Conservation (phyloP, 108 stramenopile genomes). For the Nitzschia sp. region DNA sequence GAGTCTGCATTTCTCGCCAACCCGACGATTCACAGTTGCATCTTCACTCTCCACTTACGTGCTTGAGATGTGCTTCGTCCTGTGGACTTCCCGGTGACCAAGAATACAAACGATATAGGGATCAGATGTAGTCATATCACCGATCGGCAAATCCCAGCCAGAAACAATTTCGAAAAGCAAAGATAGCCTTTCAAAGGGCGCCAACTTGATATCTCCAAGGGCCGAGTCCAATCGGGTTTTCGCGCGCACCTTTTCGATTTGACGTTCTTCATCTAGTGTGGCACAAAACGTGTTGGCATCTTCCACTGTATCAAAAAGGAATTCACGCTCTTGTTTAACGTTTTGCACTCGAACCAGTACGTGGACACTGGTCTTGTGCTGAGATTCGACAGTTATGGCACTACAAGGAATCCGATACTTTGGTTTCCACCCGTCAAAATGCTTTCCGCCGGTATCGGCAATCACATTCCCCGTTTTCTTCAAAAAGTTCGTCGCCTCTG, state of each 20-base stretch:
- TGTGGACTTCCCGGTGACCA: constrained; percentile 54
- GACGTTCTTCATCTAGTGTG: constrained; percentile 43
- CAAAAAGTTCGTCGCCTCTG: neutral
- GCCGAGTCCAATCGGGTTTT: constrained; percentile 37
- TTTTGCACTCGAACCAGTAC: constrained; percentile 31
- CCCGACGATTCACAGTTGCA: no score
- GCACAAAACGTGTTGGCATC: constrained; percentile 47
- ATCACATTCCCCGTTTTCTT: neutral
- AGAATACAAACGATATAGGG: constrained; percentile 57
- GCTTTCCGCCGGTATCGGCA: constrained; percentile 30
- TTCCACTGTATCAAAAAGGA: constrained; percentile 59
- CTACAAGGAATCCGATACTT: constrained; percentile 55
- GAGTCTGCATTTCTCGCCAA: no score
- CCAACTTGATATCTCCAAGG: constrained; percentile 45
- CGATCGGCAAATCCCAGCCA: constrained; percentile 53
- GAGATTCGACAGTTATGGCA: constrained; percentile 35
- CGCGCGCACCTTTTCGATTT: constrained; percentile 35
- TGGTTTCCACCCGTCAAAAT: constrained; percentile 56
- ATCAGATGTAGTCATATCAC: constrained; percentile 63
- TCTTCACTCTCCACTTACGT: constrained; percentile 40
- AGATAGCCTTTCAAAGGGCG: constrained; percentile 38
- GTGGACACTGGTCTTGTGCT: constrained; percentile 28
- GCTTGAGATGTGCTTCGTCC: constrained; percentile 47
- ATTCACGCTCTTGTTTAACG: constrained; percentile 44
- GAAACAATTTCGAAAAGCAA: constrained; percentile 79